A percentile compares a stretch with the other conserved stretches of the same genome.
phyloP scores from a whole-genome alignment of 345 rosid species.

The Euphorbia peplus region DNA sequence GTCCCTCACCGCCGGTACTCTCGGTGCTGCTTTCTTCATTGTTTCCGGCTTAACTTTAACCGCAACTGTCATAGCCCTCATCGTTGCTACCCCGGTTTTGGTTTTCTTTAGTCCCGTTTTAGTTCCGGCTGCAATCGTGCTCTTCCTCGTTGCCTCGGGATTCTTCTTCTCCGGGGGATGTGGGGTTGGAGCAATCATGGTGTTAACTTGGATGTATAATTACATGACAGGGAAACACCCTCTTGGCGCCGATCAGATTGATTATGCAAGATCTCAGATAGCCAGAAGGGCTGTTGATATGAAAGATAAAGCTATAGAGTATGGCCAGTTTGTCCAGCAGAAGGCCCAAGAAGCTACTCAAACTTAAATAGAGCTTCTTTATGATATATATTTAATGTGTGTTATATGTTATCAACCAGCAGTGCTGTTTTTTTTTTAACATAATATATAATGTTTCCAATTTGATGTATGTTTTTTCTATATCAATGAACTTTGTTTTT shows the following conservation, averaged over 20 bases:
- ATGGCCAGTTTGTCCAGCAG: conserved; percentile 47
- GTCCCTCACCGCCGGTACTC: conserved; percentile 46
- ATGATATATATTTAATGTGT: too few relatives aligned
- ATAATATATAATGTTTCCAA: too few relatives aligned
- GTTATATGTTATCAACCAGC: too few relatives aligned
- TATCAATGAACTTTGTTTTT: too few relatives aligned
- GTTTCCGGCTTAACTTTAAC: conserved; percentile 50
- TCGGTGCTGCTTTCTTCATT: conserved; percentile 37
- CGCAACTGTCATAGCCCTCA: conserved; percentile 50
- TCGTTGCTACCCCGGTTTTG: conserved; percentile 53
- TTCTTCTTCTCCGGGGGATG: conserved; percentile 54
- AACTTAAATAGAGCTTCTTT: too few relatives aligned
- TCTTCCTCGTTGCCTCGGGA: conserved; percentile 32
- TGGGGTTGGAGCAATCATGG: conserved; percentile 51
- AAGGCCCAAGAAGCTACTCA: conserved; percentile 41
- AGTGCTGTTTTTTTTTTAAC: too few relatives aligned
- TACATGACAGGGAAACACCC: conserved; percentile 63
- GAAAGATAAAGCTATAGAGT: conserved; percentile 53
- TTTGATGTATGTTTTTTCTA: too few relatives aligned
- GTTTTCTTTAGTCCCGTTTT: conserved; percentile 62
- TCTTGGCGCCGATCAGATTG: conserved; percentile 55
- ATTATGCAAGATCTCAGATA: conserved; percentile 38
- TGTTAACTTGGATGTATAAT: conserved; percentile 60
- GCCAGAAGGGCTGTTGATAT: conserved; percentile 35
- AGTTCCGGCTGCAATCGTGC: conserved; percentile 48